These are phyloP conservation scores for Neurospora tetrasperma DNA, from an alignment of 495 filamentous ascomycete genomes.

Conservation along the genomic window DNA sequence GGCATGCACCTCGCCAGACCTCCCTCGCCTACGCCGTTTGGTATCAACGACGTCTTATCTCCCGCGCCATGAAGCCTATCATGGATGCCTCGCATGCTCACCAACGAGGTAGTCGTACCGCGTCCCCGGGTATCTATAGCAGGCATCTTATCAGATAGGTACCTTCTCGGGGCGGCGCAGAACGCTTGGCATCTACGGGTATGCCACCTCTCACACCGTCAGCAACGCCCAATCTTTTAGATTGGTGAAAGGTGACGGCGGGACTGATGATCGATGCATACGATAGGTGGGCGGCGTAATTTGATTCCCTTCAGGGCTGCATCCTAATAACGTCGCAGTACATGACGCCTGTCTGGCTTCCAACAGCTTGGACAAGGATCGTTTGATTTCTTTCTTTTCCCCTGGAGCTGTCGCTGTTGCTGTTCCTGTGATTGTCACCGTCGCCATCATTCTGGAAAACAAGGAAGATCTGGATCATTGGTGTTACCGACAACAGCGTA, in stretches of 20 bases:
- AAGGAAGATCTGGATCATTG: background rate
- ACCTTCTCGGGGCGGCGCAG: background rate
- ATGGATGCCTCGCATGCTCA: background rate
- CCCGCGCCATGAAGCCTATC: background rate
- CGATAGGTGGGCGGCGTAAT: background rate
- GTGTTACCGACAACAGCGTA: background rate
- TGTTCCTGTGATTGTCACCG: background rate
- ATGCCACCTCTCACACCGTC: background rate
- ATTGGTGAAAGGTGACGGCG: background rate
- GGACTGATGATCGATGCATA: background rate
- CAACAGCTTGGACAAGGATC: background rate
- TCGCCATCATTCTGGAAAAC: background rate
- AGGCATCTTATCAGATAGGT: background rate
- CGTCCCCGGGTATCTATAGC: background rate
- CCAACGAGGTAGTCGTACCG: background rate
- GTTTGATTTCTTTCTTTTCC: background rate
- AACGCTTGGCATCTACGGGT: background rate
- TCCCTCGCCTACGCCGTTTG: background rate
- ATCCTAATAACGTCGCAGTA: background rate
- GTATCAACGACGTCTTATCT: background rate
- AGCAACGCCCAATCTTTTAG: background rate
- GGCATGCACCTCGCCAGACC: background rate
- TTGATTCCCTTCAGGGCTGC: background rate
- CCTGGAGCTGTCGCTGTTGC: background rate
- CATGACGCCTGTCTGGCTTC: background rate